Conservation (phyloP, 331 rosid species). For the Rosa hybrid region DNA sequence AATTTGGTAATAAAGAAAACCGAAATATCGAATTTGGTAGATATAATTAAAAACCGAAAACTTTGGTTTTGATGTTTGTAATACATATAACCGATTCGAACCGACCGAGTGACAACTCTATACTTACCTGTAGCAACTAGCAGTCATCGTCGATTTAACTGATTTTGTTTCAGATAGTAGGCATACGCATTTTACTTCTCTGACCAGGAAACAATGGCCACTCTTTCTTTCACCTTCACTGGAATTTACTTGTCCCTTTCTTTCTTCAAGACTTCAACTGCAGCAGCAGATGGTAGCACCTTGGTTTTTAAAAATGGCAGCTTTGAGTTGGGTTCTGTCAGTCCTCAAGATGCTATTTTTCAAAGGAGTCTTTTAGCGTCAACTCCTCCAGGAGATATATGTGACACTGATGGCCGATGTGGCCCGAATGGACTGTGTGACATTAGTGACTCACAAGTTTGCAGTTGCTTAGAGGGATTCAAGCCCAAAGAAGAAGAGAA, state of each 20-base stretch:
- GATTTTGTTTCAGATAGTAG: background rate
- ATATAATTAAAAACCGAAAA: no score
- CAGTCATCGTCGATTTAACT: background rate
- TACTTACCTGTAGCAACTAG: background rate
- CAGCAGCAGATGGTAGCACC: conserved; percentile 18
- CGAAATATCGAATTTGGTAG: no score
- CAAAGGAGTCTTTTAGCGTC: background rate
- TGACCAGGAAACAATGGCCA: background rate
- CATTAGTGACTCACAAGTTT: conserved; percentile 30
- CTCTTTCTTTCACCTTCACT: background rate
- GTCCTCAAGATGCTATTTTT: background rate
- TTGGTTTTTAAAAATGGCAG: conserved; percentile 16
- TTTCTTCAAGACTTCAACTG: conserved; percentile 14
- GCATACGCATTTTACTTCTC: background rate
- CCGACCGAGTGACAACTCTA: no score
- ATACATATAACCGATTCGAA: no score
- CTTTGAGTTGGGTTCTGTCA: conserved; percentile 45
- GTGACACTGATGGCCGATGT: conserved; percentile 39
- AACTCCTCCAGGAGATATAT: conserved; percentile 22
- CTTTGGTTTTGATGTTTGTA: no score
- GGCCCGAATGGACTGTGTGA: conserved; percentile 48
- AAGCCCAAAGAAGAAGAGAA: conserved; percentile 20
- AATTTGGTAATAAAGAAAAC: no score
- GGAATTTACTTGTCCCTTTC: background rate
- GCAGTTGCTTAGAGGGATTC: conserved; percentile 54